phyloP scores from a whole-genome alignment of 345 rosid genomes.

The Noccaea caerulescens region DNA sequence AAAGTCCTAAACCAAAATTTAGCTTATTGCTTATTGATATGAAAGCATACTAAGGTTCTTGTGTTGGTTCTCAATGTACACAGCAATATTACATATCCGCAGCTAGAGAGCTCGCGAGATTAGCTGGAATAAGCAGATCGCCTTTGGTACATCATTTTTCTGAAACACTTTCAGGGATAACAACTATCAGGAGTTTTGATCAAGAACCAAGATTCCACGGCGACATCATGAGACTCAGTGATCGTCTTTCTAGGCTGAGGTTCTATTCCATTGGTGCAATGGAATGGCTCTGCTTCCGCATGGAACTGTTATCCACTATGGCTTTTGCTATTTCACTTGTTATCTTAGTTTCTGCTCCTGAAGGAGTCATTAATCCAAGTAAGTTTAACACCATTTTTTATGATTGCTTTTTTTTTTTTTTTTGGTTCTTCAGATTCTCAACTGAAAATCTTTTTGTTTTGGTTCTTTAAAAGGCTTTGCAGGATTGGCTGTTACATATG shows the following conservation, averaged over 20 bases:
- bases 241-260: constrained; percentile 58
- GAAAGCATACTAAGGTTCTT: constrained; percentile 13
- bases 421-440: not conserved
- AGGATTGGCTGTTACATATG: constrained; percentile 61
- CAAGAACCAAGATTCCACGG: constrained; percentile 64
- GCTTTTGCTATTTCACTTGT: constrained; percentile 64
- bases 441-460: constrained; percentile 6
- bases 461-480: constrained; percentile 49
- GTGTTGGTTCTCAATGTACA: constrained; percentile 24
- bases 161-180: constrained; percentile 71
- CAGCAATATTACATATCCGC: constrained; percentile 75
- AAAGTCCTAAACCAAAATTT: no score
- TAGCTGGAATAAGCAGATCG: constrained; percentile 73
- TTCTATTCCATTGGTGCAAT: constrained; percentile 59
- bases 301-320: constrained; percentile 60
- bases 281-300: constrained; percentile 80
- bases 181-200: constrained; percentile 73
- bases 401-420: not conserved
- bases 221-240: constrained; percentile 58
- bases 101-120: constrained; percentile 72
- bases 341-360: constrained; percentile 61
- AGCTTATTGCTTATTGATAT: constrained; percentile 14
- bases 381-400: constrained; percentile 22
- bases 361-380: constrained; percentile 68
- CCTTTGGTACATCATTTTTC: constrained; percentile 78